These are phyloP conservation scores for Tricholoma matsutake DNA, from an alignment of 768 basidiomycete genomes.

Conservation along the genomic window DNA sequence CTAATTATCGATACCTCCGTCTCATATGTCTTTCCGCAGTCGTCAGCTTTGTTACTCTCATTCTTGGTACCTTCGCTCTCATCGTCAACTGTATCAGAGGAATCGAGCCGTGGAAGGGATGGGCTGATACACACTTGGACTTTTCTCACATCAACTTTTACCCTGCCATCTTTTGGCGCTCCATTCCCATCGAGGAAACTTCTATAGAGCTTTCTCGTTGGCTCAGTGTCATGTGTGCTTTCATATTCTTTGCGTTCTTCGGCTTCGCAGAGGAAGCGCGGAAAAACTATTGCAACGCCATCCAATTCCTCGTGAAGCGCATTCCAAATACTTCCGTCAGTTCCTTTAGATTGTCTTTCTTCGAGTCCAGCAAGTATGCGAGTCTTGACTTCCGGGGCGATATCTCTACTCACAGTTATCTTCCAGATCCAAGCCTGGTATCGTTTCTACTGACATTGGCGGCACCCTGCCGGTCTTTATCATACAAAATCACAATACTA, in stretches of 20 bases:
- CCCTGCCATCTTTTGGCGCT: conserved; percentile 38
- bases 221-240: conserved; percentile 33
- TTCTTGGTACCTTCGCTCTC: conserved; percentile 32
- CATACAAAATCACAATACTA: conserved; percentile 42
- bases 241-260: conserved; percentile 54
- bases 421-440: conserved; percentile 21
- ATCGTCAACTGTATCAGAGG: conserved; percentile 17
- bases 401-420: background rate
- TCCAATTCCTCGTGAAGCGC: conserved; percentile 23
- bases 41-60: conserved; percentile 39
- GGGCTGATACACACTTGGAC: conserved; percentile 49
- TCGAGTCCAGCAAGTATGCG: conserved; percentile 24
- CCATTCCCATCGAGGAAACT: conserved; percentile 3
- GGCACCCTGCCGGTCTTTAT: conserved; percentile 38
- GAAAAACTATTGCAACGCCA: conserved; percentile 37
- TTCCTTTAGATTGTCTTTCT: conserved; percentile 15
- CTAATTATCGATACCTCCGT: conserved; percentile 39
- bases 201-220: conserved; percentile 38
- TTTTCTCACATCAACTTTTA: conserved; percentile 40
- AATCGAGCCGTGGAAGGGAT: conserved; percentile 43
- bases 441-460: conserved; percentile 19
- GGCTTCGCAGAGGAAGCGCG: conserved; percentile 52
- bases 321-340: conserved; percentile 7
- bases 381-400: background rate
- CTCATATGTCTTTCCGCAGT: conserved; percentile 43